Conservation (phyloP, 2,329 filamentous ascomycete genomes). For the Macrophomina phaseolina region DNA sequence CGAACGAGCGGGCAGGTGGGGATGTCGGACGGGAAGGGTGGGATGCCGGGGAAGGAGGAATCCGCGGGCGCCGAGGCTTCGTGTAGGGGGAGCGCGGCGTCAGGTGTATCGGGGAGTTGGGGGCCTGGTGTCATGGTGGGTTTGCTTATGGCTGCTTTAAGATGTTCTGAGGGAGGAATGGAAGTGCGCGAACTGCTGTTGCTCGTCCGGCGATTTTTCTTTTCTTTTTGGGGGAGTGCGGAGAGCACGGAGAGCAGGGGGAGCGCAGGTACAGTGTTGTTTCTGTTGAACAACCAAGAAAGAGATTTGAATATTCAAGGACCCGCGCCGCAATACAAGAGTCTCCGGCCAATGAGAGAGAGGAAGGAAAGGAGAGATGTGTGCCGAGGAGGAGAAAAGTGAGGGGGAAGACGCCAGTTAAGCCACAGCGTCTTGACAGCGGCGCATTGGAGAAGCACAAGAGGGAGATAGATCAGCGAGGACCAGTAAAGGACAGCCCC, state of each 20-base stretch:
- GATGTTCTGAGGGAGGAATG: neutral
- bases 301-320: too few species aligned
- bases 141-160: neutral
- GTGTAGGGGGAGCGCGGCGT: neutral
- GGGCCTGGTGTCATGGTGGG: neutral
- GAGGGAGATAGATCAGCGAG: slow-evolving; percentile 4
- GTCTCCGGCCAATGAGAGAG: neutral
- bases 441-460: neutral
- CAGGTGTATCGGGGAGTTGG: neutral
- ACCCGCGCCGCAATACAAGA: neutral
- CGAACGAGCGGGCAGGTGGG: slow-evolving; percentile 49
- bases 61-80: slow-evolving; percentile 30
- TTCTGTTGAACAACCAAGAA: neutral
- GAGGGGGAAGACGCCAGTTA: neutral
- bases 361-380: neutral
- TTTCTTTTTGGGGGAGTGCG: too few species aligned
- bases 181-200: too few species aligned
- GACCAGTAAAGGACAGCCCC: neutral
- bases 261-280: too few species aligned
- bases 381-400: neutral
- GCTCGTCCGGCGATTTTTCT: too few species aligned
- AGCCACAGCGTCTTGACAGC: slow-evolving; percentile 1
- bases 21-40: slow-evolving; percentile 50
- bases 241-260: too few species aligned
- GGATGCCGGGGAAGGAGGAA: slow-evolving; percentile 40